phyloP scores from a whole-genome alignment of 2,329 filamentous ascomycete genomes.

The Coniella vitis region DNA sequence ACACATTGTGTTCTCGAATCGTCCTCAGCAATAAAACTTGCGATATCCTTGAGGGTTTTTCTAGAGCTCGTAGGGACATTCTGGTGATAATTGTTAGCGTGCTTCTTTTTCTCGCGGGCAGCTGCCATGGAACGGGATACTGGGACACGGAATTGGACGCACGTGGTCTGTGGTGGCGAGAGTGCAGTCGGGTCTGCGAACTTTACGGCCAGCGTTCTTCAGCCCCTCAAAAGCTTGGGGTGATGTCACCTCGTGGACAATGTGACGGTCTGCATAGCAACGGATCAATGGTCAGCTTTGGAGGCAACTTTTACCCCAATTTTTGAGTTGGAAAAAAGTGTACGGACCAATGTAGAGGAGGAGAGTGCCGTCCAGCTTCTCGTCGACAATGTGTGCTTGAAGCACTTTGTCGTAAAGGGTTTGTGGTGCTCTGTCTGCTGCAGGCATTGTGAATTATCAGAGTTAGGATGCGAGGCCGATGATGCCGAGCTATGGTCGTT shows the following conservation, averaged over 20 bases:
- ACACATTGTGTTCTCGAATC: slow-evolving; percentile 91
- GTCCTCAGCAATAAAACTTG: slow-evolving; percentile 87
- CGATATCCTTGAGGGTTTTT: slow-evolving; percentile 90
- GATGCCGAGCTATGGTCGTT: too few species aligned
- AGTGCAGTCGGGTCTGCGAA: slow-evolving; percentile 93
- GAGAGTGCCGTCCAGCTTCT: slow-evolving; percentile 88
- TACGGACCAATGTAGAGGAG: slow-evolving; percentile 83
- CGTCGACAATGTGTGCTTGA: slow-evolving; percentile 86
- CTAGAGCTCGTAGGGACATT: slow-evolving; percentile 90
- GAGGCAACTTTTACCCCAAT: neutral
- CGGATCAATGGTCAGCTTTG: neutral
- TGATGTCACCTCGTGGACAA: slow-evolving; percentile 97
- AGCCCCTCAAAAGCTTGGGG: slow-evolving; percentile 98
- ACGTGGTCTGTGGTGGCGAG: slow-evolving; percentile 95
- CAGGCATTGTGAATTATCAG: slow-evolving; percentile 59
- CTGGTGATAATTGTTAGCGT: slow-evolving; percentile 36
- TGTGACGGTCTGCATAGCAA: slow-evolving; percentile 73
- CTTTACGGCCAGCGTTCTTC: slow-evolving; percentile 77
- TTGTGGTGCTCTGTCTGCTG: slow-evolving; percentile 62
- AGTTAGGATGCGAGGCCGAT: neutral
- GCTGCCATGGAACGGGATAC: neutral
- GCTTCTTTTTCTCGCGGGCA: neutral
- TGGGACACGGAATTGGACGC: slow-evolving; percentile 33
- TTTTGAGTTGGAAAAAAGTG: neutral
- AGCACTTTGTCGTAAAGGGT: slow-evolving; percentile 99